These are phyloP conservation scores for Aspergillus ostianus DNA, from an alignment of 495 filamentous ascomycete genomes.

Conservation along the genomic window DNA sequence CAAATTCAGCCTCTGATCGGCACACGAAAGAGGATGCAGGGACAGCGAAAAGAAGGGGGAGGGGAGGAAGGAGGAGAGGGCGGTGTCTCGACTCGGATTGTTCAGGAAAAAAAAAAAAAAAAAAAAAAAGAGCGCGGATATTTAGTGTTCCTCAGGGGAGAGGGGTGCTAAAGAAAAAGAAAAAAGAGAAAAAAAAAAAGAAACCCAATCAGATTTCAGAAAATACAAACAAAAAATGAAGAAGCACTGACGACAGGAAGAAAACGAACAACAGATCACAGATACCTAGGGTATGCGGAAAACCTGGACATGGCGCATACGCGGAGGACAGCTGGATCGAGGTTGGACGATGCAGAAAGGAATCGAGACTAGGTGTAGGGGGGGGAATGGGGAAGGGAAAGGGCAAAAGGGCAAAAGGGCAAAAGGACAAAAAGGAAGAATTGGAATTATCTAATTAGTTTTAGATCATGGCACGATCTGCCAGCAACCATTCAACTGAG, in stretches of 20 bases:
- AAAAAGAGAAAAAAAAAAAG: slow-evolving; percentile 11
- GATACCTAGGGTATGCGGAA: slow-evolving; percentile 27
- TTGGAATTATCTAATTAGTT: slow-evolving; percentile 8
- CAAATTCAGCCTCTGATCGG: slow-evolving; percentile 30
- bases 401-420: slow-evolving; percentile 2
- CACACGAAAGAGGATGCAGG: slow-evolving; percentile 14
- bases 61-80: slow-evolving; percentile 9
- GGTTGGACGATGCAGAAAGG: slow-evolving; percentile 20
- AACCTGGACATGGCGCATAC: slow-evolving; percentile 33
- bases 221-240: not conserved
- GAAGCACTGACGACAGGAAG: slow-evolving; percentile 2
- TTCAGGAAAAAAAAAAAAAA: not conserved
- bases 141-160: slow-evolving; percentile 21
- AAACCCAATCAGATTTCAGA: not conserved
- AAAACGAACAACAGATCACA: slow-evolving; percentile 26
- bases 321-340: slow-evolving; percentile 25
- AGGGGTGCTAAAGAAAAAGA: slow-evolving; percentile 7
- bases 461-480: slow-evolving; percentile 20
- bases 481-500: too few species aligned
- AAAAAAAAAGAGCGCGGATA: not conserved
- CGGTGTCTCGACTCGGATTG: slow-evolving; percentile 10
- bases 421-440: slow-evolving; percentile 12
- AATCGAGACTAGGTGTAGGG: slow-evolving; percentile 14
- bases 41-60: slow-evolving; percentile 6
- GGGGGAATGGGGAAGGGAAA: not conserved